Evolutionary conservation across 2,329 filamentous ascomycete species (phyloP).

Genomic region (Colletotrichum coccodes): DNA sequence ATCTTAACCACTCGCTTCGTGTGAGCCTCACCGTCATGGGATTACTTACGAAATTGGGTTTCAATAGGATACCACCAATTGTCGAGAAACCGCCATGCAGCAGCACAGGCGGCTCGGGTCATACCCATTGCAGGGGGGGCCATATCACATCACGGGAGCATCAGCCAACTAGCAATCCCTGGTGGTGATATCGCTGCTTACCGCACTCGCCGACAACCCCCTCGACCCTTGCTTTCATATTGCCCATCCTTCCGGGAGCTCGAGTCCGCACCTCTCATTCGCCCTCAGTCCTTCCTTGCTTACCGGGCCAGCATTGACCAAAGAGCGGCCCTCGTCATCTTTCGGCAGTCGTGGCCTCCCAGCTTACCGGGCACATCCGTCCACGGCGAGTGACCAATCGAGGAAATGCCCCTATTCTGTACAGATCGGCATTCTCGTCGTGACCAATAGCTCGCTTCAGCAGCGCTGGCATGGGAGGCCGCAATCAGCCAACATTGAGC

Average conservation of each 20-base stretch:
- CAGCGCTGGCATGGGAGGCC: neutral
- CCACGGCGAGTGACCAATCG: neutral
- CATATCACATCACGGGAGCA: neutral
- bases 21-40: neutral
- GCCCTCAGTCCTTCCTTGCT: neutral
- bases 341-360: slow-evolving; percentile 1
- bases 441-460: slow-evolving; percentile 1
- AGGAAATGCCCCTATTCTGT: slow-evolving; percentile 15
- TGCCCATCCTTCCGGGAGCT: neutral
- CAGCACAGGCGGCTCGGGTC: neutral
- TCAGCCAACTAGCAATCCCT: neutral
- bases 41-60: neutral
- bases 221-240: neutral
- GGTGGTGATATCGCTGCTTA: neutral
- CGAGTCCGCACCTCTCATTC: slow-evolving; percentile 4
- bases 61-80: neutral
- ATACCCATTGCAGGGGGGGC: neutral
- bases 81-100: neutral
- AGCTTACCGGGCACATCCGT: neutral
- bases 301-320: slow-evolving; percentile 10
- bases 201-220: neutral
- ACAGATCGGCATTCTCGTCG: slow-evolving; percentile 4
- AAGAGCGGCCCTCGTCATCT: neutral
- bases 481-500: slow-evolving; percentile 10
- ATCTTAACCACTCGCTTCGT: neutral